phyloP scores from a whole-genome alignment of 495 filamentous ascomycete species.

The Penicillium riverlandense region DNA sequence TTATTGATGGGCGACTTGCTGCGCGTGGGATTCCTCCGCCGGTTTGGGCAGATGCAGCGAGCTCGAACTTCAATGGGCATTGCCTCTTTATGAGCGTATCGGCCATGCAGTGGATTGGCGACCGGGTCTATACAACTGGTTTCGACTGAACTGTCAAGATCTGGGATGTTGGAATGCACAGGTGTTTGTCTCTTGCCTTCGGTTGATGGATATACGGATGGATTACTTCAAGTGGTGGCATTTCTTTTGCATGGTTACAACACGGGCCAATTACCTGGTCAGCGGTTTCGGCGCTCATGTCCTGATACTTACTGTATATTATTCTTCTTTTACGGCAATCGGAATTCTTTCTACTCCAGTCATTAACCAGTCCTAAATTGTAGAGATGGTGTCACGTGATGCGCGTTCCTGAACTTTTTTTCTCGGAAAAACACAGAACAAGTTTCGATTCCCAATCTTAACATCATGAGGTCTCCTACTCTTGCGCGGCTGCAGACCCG shows the following conservation, averaged over 20 bases:
- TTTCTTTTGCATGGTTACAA: slow-evolving; percentile 15
- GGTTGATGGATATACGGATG: slow-evolving; percentile 2
- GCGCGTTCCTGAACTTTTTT: slow-evolving; percentile 43
- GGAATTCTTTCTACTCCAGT: slow-evolving; percentile 5
- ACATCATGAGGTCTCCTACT: slow-evolving; percentile 39
- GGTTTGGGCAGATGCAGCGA: slow-evolving; percentile 19
- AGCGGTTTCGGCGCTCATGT: slow-evolving; percentile 19
- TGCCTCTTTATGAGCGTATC: slow-evolving; percentile 75
- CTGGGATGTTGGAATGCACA: slow-evolving; percentile 48
- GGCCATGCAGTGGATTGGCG: slow-evolving; percentile 62
- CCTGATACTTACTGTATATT: slow-evolving; percentile 19
- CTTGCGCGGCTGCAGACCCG: slow-evolving; percentile 37
- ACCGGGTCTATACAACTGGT: slow-evolving; percentile 64
- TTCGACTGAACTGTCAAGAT: slow-evolving; percentile 75
- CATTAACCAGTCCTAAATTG: no score
- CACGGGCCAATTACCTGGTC: slow-evolving; percentile 5
- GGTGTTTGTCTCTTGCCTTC: slow-evolving; percentile 6
- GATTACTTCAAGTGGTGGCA: slow-evolving; percentile 6
- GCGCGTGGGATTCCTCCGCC: slow-evolving; percentile 52
- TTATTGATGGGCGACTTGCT: slow-evolving; percentile 57
- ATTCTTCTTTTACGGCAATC: slow-evolving; percentile 9
- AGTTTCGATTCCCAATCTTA: slow-evolving; percentile 19
- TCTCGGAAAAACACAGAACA: slow-evolving; percentile 22
- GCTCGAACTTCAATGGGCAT: slow-evolving; percentile 48
- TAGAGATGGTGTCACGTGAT: slow-evolving; percentile 26